Evolutionary conservation across 2,329 filamentous ascomycete genomes (phyloP), one percentile per base, ranked within the genome.

Genomic region (Emericellopsis atlantica): DNA sequence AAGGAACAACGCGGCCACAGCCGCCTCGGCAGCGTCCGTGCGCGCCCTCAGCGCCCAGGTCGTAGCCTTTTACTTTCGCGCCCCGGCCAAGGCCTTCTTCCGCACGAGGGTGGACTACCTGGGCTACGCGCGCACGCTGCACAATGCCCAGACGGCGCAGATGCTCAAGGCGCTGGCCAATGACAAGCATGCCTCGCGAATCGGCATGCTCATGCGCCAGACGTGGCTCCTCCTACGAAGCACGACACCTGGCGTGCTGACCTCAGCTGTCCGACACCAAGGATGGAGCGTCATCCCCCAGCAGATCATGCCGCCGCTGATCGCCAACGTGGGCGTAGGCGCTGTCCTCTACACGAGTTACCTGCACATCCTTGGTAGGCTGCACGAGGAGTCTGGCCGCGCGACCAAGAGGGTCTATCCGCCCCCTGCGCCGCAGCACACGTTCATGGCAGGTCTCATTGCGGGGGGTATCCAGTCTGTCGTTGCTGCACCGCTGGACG

Each of bases 71-170:
- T 95, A 94, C 64, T 95, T 95, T 56, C 74, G 88, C 43, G 86
- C 87, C 0, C 89, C 89, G 1, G 84, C 88, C 40, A 95, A 95
- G 62, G 84, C 88, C 14, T 95, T 95, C 57, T 94, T 95, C 62
- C 77, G 86, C 45, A 89, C 85, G 1, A 70, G 89, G 44, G 87
- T 95, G 47, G 89, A 95, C 66, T 95, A 88, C 49, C 67, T 78
- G 15, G 72, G 72, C 2, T 78, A 76, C 45, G 74, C 73, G 3
- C 65, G 74, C 23, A 66, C 57, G 14, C 54, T 76, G 4, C 70
- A 75, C 45, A 59, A 72, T 46, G 62, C 67, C 31, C 66, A 69
- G 43, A 59, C 57, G 2, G 51, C 60, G 39, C 43, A 55, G 18
- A 49, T 68, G 35, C 49, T 58, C 36, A 55, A 55, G 44, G 61